These are phyloP conservation scores for Didymella glomerata DNA, from an alignment of 2,329 filamentous ascomycete species.

Conservation along the genomic window DNA sequence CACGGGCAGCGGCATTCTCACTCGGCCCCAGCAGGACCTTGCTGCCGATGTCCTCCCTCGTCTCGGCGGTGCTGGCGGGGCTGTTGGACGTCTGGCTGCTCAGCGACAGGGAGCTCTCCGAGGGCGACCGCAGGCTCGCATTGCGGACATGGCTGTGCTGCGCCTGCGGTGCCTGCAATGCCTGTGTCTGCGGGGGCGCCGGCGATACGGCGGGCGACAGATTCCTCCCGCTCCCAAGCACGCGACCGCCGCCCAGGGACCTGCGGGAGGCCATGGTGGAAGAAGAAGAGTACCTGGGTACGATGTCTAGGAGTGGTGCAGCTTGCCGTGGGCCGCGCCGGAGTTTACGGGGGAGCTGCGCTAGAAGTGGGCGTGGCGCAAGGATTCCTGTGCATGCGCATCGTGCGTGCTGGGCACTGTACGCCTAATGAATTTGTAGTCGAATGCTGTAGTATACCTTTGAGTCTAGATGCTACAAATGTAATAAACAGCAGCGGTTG, in stretches of 20 bases:
- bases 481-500: not conserved
- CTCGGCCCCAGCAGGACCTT: slow-evolving; percentile 77
- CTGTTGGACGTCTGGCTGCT: slow-evolving; percentile 78
- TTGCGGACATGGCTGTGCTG: slow-evolving; percentile 49
- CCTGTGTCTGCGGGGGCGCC: slow-evolving; percentile 35
- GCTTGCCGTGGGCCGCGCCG: slow-evolving; percentile 25
- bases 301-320: slow-evolving; percentile 7
- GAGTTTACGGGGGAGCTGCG: slow-evolving; percentile 22
- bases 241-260: slow-evolving; percentile 85
- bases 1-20: slow-evolving; percentile 59
- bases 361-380: slow-evolving; percentile 29
- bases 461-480: not conserved
- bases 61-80: slow-evolving; percentile 72
- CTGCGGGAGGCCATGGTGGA: slow-evolving; percentile 60
- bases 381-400: slow-evolving; percentile 26
- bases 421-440: not conserved
- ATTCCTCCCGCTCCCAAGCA: slow-evolving; percentile 85
- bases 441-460: not conserved
- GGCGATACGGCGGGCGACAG: slow-evolving; percentile 70
- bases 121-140: slow-evolving; percentile 66
- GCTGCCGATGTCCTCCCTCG: slow-evolving; percentile 77
- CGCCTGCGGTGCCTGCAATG: slow-evolving; percentile 29
- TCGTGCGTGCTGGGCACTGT: slow-evolving; percentile 9
- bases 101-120: slow-evolving; percentile 78
- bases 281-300: not conserved